These are phyloP conservation scores for Fusarium sambucinum DNA, from an alignment of 2,329 filamentous ascomycete genomes.

Conservation along the genomic window DNA sequence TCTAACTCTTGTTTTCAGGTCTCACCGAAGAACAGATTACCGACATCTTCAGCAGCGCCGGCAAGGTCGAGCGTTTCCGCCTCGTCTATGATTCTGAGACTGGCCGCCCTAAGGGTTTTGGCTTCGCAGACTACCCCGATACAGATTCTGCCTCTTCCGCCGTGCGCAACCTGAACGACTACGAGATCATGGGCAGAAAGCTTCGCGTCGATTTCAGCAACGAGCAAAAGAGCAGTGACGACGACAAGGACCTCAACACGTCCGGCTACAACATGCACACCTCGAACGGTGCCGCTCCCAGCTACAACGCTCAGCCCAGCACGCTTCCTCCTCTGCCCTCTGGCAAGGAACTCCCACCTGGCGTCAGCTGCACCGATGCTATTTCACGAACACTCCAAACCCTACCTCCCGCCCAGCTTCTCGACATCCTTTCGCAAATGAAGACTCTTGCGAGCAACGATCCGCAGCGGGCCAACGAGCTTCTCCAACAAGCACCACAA, in stretches of 20 bases:
- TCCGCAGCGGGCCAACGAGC: conserved; percentile 84
- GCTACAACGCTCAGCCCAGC: conserved; percentile 56
- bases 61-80: conserved; percentile 90
- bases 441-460: conserved; percentile 88
- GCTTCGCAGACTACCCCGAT: conserved; percentile 95
- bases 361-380: conserved; percentile 86
- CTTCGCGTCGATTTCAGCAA: conserved; percentile 96
- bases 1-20: conserved; percentile 65
- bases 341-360: conserved; percentile 85
- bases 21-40: conserved; percentile 96
- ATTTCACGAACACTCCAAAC: conserved; percentile 92
- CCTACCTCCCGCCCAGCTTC: conserved; percentile 86
- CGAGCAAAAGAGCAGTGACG: conserved; percentile 82
- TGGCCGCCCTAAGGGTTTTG: conserved; percentile 93
- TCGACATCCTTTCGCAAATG: conserved; percentile 95
- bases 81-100: conserved; percentile 97
- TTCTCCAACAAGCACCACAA: conserved; percentile 90
- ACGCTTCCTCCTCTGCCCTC: conserved; percentile 84
- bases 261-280: conserved; percentile 45
- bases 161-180: conserved; percentile 94
- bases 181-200: conserved; percentile 94
- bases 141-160: conserved; percentile 90
- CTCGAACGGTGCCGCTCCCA: conserved; percentile 52
- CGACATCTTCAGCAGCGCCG: conserved; percentile 91
- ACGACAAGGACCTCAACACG: conserved; percentile 50